Conservation (phyloP, 345 rosid species). For the Populus euphratica region DNA sequence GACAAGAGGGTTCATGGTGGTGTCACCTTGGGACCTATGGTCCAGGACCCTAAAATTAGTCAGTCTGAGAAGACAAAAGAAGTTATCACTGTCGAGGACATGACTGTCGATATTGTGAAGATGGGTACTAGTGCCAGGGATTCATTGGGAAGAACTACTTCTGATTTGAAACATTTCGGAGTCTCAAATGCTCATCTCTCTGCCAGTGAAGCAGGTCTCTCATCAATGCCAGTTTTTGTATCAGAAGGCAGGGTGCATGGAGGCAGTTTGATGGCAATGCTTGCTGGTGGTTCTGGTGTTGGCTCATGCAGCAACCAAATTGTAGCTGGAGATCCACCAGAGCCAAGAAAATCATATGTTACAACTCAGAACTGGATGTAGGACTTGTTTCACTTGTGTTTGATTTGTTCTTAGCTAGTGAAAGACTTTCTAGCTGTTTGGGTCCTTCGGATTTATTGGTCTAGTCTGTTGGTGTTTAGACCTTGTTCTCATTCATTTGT, state of each 20-base stretch:
- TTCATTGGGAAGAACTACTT: constrained; percentile 29
- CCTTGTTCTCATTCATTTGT: constrained; percentile 21
- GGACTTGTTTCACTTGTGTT: constrained; percentile 20
- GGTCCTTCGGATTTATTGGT: constrained; percentile 13
- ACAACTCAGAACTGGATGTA: constrained; percentile 50
- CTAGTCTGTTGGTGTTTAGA: constrained; percentile 18
- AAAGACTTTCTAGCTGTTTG: not conserved
- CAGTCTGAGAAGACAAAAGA: constrained; percentile 54
- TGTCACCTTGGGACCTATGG: constrained; percentile 45
- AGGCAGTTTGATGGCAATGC: constrained; percentile 82
- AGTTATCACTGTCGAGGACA: constrained; percentile 41
- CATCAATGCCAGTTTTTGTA: constrained; percentile 30
- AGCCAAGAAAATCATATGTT: constrained; percentile 24
- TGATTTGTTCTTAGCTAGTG: constrained; percentile 7
- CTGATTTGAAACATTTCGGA: constrained; percentile 40
- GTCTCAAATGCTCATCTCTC: constrained; percentile 12
- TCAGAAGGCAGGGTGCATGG: constrained; percentile 98
- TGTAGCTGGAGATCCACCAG: constrained; percentile 17
- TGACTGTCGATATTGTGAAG: constrained; percentile 50
- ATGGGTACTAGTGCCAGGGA: constrained; percentile 25
- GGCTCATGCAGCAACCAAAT: constrained; percentile 28
- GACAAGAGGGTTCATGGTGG: constrained; percentile 93
- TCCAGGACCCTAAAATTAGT: constrained; percentile 46
- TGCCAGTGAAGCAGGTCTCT: constrained; percentile 25
- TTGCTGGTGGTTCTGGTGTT: constrained; percentile 43